Conservation (phyloP, 1,284 basidiomycete species). For the Leucoagaricus sp. region DNA sequence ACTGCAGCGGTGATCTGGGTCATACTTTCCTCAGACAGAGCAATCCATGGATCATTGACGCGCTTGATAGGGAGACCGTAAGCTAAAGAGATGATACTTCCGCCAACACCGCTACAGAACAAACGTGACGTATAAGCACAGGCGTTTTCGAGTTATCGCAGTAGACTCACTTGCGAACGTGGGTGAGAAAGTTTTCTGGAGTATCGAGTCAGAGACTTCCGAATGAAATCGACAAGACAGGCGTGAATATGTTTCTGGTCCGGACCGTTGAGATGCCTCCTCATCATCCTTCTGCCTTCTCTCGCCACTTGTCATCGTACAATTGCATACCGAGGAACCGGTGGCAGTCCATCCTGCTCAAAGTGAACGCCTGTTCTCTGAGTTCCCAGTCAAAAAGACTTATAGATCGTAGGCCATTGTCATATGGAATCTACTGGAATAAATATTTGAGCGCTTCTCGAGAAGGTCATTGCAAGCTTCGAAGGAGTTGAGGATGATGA, state of each 20-base stretch:
- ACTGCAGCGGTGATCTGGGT: neutral
- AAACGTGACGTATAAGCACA: neutral
- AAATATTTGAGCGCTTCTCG: slow-evolving; percentile 9
- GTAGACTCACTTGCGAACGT: neutral
- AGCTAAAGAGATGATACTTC: neutral
- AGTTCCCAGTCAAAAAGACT: neutral
- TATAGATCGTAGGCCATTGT: slow-evolving; percentile 2
- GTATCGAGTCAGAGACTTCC: neutral
- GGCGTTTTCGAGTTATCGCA: neutral
- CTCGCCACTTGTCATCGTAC: slow-evolving; percentile 11
- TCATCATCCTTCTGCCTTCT: slow-evolving; percentile 8
- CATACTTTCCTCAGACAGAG: neutral
- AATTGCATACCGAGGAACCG: slow-evolving; percentile 4
- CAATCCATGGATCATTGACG: slow-evolving; percentile 1
- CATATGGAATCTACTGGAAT: slow-evolving; percentile 5
- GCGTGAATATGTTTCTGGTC: neutral
- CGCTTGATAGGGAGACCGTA: slow-evolving; percentile 5
- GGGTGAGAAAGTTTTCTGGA: neutral
- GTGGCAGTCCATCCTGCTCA: neutral
- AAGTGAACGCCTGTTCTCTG: neutral
- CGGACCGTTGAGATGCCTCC: neutral
- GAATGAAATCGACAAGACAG: neutral
- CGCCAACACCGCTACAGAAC: neutral
- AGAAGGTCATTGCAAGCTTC: slow-evolving; percentile 6
- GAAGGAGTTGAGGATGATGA: slow-evolving; percentile 11